Evolutionary conservation across 2,329 filamentous ascomycete genomes (phyloP), one percentile per base, ranked within the genome.

Genomic region (Colletotrichum truncatum): DNA sequence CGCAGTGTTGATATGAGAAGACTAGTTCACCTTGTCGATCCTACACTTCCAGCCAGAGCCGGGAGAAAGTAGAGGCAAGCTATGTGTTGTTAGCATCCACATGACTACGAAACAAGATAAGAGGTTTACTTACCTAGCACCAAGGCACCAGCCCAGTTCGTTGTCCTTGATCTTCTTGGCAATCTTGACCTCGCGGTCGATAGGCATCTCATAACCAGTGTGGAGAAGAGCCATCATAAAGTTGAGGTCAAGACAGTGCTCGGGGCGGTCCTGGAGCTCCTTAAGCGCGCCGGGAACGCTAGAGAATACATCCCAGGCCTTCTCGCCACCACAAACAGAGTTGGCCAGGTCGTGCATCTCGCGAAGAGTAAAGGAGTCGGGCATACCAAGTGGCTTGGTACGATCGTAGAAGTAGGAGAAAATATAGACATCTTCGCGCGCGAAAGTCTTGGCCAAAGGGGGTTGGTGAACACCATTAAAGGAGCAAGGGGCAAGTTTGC

Each of bases 331-430:
- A 78, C 96, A 99, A 10, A 99, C 97, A 39, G 91, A 91, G 69
- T 89, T 85, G 0, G 96, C 89, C 16, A 98, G 87, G 67, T 97
- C 92, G 73, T 94, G 91, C 74, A 99, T 86, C 82, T 99, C 96
- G 52, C 90, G 88, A 32, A 99, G 83, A 1, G 94, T 98, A 80
- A 98, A 99, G 6, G 92, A 94, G 70, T 97, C 94, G n/a, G 97
- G 96, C 94, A 99, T 98, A 70, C 97, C 97, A 10, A 99, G 88
- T 4, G 94, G 93, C 77, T 93, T 88, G 23, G 93, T 97, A 73
- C 97, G 94, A 83, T 99, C 96, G 81, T 92, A 98, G 82, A 99
- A 99, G 86, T 97, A 99, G 28, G 93, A 97, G 81, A 99, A 95
- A 71, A 98, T 93, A 81, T 95, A 99, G 38, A 98, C 89, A 73